Conservation (phyloP, 371 early-diverging fungal species). For the Apophysomyces ossiformis region DNA sequence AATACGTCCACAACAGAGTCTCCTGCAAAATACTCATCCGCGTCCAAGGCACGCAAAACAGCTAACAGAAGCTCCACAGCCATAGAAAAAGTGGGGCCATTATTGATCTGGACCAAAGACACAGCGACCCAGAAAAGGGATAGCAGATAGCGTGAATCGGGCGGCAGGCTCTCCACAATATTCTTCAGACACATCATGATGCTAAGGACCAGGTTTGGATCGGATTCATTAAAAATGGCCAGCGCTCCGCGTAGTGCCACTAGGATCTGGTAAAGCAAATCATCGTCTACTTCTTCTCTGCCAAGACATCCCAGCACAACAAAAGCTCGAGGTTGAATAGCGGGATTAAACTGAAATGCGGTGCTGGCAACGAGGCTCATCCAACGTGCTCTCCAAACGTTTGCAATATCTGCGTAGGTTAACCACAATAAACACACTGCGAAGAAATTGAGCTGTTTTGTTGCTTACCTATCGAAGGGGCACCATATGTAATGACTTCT, state of each 20-base stretch:
- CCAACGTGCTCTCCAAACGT: conserved; percentile 87
- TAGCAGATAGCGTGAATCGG: conserved; percentile 73
- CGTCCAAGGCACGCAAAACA: conserved; percentile 74
- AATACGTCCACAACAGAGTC: conserved; percentile 64
- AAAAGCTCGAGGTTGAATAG: conserved; percentile 91
- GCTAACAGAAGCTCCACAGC: conserved; percentile 71
- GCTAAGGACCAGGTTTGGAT: conserved; percentile 71
- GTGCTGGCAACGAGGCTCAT: conserved; percentile 86
- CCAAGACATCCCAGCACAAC: conserved; percentile 86
- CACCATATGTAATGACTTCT: conserved; percentile 75
- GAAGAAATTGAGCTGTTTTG: not conserved
- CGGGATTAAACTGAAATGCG: conserved; percentile 91
- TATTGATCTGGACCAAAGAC: conserved; percentile 81
- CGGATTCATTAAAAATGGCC: conserved; percentile 76
- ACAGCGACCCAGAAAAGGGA: conserved; percentile 89
- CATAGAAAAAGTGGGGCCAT: conserved; percentile 72
- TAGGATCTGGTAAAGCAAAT: conserved; percentile 85
- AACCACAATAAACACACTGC: conserved; percentile 30
- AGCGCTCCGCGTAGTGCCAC: conserved; percentile 82
- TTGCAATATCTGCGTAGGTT: conserved; percentile 62
- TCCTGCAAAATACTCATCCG: conserved; percentile 65
- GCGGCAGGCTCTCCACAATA: conserved; percentile 77
- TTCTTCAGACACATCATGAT: conserved; percentile 86
- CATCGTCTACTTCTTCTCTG: conserved; percentile 82
- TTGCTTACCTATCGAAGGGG: conserved; percentile 65